These are phyloP conservation scores for Gnomoniopsis sp. DNA, from an alignment of 2,329 filamentous ascomycete genomes.

Conservation along the genomic window DNA sequence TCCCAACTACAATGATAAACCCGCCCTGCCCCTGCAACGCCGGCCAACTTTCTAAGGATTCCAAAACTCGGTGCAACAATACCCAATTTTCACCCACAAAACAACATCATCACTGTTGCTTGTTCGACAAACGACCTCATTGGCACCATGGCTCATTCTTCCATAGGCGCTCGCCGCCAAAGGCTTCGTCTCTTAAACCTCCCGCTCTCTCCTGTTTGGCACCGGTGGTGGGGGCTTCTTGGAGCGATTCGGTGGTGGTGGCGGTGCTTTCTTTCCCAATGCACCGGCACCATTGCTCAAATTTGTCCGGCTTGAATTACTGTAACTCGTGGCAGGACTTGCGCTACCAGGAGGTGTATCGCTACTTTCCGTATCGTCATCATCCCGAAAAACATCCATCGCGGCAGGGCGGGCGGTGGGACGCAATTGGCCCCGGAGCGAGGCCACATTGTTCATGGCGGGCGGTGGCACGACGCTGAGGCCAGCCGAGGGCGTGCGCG, in stretches of 20 bases:
- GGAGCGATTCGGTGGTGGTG: conserved; percentile 42
- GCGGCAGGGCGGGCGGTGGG: conserved; percentile 40
- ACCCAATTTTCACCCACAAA: background rate
- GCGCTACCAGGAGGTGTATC: conserved; percentile 51
- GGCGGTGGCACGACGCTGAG: conserved; percentile 16
- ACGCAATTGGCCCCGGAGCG: conserved; percentile 40
- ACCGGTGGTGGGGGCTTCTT: conserved; percentile 57
- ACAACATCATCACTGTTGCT: background rate
- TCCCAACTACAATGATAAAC: background rate
- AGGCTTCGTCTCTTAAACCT: background rate
- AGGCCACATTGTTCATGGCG: conserved; percentile 28
- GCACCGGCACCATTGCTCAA: conserved; percentile 26
- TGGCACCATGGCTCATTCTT: background rate
- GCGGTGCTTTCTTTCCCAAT: conserved; percentile 35
- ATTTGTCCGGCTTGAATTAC: conserved; percentile 47
- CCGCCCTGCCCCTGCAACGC: background rate
- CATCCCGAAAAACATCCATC: conserved; percentile 45
- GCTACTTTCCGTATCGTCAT: conserved; percentile 48
- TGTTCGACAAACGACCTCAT: no score
- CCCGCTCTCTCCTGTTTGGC: conserved; percentile 31
- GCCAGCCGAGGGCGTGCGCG: conserved; percentile 13
- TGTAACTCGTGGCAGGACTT: conserved; percentile 55
- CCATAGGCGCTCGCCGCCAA: background rate
- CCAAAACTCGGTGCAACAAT: background rate
- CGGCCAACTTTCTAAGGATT: background rate